Evolutionary conservation across 345 rosid genomes (phyloP).

Genomic region (Jatropha curcas): DNA sequence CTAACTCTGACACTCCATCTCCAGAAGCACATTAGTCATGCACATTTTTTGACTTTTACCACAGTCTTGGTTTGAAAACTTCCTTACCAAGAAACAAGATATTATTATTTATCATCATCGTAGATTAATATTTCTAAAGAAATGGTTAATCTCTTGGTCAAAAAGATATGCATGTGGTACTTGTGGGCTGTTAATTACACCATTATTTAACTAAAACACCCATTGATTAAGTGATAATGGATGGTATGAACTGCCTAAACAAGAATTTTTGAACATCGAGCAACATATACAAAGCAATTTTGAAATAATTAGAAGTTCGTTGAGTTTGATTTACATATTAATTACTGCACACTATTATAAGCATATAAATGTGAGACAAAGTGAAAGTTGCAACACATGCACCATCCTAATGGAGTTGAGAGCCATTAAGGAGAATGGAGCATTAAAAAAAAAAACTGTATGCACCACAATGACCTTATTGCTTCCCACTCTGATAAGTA

Average conservation of each 20-base stretch:
- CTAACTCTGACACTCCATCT: background rate
- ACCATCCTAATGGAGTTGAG: conserved; percentile 13
- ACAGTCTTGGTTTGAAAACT: background rate
- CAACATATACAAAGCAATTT: too few relatives aligned
- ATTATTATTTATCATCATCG: background rate
- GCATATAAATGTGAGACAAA: background rate
- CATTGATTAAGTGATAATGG: too few relatives aligned
- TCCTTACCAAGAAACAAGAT: background rate
- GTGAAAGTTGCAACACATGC: conserved; percentile 19
- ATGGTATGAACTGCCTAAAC: too few relatives aligned
- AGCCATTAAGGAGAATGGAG: conserved; percentile 28
- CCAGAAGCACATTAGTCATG: conserved; percentile 2
- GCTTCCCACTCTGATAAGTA: background rate
- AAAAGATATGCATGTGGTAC: too few relatives aligned
- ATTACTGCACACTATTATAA: too few relatives aligned
- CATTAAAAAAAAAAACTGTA: conserved; percentile 23
- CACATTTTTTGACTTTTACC: conserved; percentile 23
- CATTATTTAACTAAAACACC: too few relatives aligned
- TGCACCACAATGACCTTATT: conserved; percentile 15
- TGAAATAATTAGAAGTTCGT: too few relatives aligned
- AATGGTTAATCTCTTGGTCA: too few relatives aligned
- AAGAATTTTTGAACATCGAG: too few relatives aligned
- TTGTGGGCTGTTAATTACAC: too few relatives aligned
- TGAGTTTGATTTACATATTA: too few relatives aligned
- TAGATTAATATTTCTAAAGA: too few relatives aligned